Evolutionary conservation across 371 early-diverging fungal species (phyloP).

Genomic region (Circinella minor): DNA sequence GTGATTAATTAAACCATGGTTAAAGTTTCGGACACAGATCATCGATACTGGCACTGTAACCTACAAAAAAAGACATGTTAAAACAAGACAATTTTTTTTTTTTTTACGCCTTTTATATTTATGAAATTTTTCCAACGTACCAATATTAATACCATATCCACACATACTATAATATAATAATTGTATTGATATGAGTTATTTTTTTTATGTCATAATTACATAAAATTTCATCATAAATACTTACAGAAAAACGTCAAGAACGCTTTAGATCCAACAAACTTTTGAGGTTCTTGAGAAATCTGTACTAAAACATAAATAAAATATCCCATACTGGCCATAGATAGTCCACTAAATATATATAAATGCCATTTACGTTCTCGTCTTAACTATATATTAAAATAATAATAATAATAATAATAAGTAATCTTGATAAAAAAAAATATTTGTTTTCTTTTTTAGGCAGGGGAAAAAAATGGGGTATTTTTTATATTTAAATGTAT

Average conservation of each 20-base stretch:
- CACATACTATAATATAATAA: conserved; percentile 27
- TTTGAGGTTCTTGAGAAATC: conserved; percentile 59
- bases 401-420: neutral
- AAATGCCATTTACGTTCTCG: conserved; percentile 61
- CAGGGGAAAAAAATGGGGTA: neutral
- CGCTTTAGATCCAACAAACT: conserved; percentile 59
- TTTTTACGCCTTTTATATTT: neutral
- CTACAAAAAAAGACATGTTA: conserved; percentile 3
- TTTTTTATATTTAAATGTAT: neutral
- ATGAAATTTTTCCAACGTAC: conserved; percentile 16
- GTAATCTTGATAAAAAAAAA: neutral
- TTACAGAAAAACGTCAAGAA: conserved; percentile 76
- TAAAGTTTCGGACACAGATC: conserved; percentile 34
- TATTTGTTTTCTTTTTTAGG: too few relatives aligned
- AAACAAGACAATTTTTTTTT: neutral
- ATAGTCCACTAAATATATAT: conserved; percentile 58
- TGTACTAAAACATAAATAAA: conserved; percentile 75
- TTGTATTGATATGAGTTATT: neutral
- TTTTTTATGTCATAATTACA: neutral
- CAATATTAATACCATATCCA: conserved; percentile 38
- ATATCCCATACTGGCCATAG: conserved; percentile 65
- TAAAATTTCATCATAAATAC: neutral
- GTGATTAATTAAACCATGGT: conserved; percentile 33
- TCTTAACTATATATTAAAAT: conserved; percentile 20
- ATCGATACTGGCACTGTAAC: conserved; percentile 34